Percentiles rank a stretch among this genome's conserved stretches.
These are phyloP conservation scores for Phytophthora colocasiae DNA, from an alignment of 352 stramenopile species.

Conservation along the genomic window DNA sequence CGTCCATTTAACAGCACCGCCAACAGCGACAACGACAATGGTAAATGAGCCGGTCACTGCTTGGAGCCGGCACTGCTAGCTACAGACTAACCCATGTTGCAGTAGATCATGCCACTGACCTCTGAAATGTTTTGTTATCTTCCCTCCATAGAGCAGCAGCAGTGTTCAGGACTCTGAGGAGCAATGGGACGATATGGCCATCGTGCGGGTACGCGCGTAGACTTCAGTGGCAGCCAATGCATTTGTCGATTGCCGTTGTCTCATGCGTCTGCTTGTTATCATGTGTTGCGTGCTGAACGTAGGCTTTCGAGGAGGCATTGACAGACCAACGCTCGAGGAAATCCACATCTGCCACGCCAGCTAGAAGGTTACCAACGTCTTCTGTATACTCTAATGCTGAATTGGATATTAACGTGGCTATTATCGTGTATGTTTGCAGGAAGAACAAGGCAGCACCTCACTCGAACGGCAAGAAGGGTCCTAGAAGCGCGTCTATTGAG, in stretches of 20 bases:
- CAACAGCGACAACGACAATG: too few relatives aligned
- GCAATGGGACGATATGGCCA: conserved; percentile 86
- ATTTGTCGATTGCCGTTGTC: neutral
- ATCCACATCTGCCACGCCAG: conserved; percentile 16
- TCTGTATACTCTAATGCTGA: conserved; percentile 11
- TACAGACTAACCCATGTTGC: too few relatives aligned
- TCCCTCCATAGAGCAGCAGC: conserved; percentile 48
- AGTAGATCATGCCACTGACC: neutral
- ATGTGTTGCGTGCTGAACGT: neutral
- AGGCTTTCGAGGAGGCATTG: conserved; percentile 82
- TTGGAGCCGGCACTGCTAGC: too few relatives aligned
- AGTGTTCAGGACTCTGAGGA: conserved; percentile 53
- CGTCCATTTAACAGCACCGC: too few relatives aligned
- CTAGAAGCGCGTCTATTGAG: conserved; percentile 31
- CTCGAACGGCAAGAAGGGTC: conserved; percentile 27
- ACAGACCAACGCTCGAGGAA: conserved; percentile 46
- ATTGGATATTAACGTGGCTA: neutral
- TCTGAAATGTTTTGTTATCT: conserved; percentile 3
- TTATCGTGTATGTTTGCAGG: conserved; percentile 17
- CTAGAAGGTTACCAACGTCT: conserved; percentile 15
- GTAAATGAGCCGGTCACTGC: too few relatives aligned
- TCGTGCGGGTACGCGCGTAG: conserved; percentile 58
- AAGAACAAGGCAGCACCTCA: conserved; percentile 27
- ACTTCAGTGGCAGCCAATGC: neutral
- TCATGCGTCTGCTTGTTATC: conserved; percentile 14